Conservation (phyloP, 2,329 filamentous ascomycete genomes). For the Didymellaceae sp. region DNA sequence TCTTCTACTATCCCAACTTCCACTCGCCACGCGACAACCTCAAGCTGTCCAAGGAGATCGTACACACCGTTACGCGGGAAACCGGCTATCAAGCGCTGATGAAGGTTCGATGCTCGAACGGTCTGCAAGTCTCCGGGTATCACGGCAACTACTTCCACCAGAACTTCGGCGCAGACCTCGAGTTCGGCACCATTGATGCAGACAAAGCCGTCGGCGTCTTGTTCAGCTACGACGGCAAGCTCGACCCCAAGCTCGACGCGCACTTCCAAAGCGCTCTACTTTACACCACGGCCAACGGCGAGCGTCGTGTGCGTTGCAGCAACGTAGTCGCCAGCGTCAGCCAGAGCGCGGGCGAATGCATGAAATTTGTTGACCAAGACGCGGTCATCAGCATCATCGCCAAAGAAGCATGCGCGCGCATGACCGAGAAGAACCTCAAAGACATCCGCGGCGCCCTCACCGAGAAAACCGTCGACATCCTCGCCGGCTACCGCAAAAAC, state of each 20-base stretch:
- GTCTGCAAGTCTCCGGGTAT: conserved; percentile 90
- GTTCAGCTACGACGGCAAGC: conserved; percentile 94
- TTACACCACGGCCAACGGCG: conserved; percentile 88
- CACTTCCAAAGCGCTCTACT: conserved; percentile 96
- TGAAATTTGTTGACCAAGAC: conserved; percentile 96
- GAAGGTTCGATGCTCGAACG: conserved; percentile 98
- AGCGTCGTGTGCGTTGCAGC: conserved; percentile 88
- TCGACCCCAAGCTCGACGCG: conserved; percentile 94
- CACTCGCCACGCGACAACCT: conserved; percentile 82
- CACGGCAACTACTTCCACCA: conserved; percentile 97
- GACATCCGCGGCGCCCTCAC: conserved; percentile 83
- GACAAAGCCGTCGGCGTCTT: conserved; percentile 92
- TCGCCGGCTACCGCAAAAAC: conserved; percentile 91
- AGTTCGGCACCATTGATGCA: conserved; percentile 89
- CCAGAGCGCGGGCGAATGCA: conserved; percentile 78
- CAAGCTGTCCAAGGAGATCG: conserved; percentile 84
- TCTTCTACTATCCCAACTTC: conserved; percentile 97
- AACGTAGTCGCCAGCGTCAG: conserved; percentile 94
- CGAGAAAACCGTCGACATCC: conserved; percentile 91
- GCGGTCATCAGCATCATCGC: conserved; percentile 87
- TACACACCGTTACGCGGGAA: conserved; percentile 84
- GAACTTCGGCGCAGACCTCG: conserved; percentile 91
- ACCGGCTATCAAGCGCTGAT: conserved; percentile 95
- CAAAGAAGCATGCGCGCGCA: conserved; percentile 90
- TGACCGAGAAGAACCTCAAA: conserved; percentile 77